These are phyloP conservation scores for Amylocarpus encephaloides DNA, from an alignment of 2,329 filamentous ascomycete genomes.

Conservation along the genomic window DNA sequence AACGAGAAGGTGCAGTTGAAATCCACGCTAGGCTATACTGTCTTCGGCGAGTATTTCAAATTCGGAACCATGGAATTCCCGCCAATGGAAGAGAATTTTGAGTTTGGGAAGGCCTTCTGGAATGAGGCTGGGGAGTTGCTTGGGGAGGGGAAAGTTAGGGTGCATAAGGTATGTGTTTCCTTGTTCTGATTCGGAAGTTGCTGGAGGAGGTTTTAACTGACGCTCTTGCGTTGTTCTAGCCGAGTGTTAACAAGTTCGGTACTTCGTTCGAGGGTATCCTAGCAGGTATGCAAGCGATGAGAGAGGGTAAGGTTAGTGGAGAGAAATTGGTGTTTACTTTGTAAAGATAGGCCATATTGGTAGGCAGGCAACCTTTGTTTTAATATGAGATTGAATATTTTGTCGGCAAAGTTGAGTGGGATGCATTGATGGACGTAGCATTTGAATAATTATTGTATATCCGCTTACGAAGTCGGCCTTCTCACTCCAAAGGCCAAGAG, in stretches of 20 bases:
- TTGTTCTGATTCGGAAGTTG: no score
- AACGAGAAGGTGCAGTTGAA: conserved; percentile 31
- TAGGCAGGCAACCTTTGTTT: no score
- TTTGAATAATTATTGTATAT: no score
- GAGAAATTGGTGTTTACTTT: conserved; percentile 40
- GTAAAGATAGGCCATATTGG: not conserved
- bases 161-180: conserved; percentile 21
- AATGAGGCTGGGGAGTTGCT: conserved; percentile 32
- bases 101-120: conserved; percentile 36
- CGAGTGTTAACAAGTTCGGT: conserved; percentile 22
- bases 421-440: no score
- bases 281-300: conserved; percentile 25
- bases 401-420: no score
- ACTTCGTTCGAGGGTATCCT: conserved; percentile 29
- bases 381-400: no score
- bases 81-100: conserved; percentile 29
- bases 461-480: no score
- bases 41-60: conserved; percentile 34
- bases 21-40: conserved; percentile 37
- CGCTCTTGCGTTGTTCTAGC: not conserved
- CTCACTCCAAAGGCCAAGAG: no score
- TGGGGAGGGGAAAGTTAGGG: conserved; percentile 34
- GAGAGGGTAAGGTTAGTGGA: conserved; percentile 33
- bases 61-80: conserved; percentile 16
- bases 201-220: not conserved